A percentile compares a stretch with the other conserved stretches of the same genome.
Conservation (phyloP, 371 early-diverging fungal species). For the Parasitella parasitica region DNA sequence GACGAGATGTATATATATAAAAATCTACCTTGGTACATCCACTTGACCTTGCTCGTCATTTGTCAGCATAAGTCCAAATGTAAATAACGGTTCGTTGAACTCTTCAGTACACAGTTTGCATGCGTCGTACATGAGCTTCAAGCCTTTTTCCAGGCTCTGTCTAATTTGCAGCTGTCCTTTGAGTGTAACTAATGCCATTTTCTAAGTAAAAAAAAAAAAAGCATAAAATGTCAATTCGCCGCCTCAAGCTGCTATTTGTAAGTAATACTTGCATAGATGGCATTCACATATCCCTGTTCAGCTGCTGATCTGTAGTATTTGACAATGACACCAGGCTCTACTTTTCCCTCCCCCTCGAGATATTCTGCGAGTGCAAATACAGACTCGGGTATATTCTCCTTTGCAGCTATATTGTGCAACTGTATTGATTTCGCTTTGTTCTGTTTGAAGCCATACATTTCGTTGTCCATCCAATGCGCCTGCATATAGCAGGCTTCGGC, state of each 20-base stretch:
- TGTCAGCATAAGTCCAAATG: constrained; percentile 10
- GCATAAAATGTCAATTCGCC: not conserved
- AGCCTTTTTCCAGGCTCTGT: constrained; percentile 11
- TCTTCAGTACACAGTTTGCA: constrained; percentile 9
- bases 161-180: constrained; percentile 10
- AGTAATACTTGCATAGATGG: constrained; percentile 62
- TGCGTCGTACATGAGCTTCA: constrained; percentile 12
- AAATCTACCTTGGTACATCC: constrained; percentile 13
- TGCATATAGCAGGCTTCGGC: constrained; percentile 71
- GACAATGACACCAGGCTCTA: constrained; percentile 52
- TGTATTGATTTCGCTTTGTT: constrained; percentile 48
- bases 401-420: constrained; percentile 36
- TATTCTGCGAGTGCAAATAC: constrained; percentile 24
- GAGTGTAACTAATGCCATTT: constrained; percentile 13
- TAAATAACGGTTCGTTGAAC: constrained; percentile 12
- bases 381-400: constrained; percentile 23
- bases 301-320: constrained; percentile 73
- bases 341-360: constrained; percentile 54
- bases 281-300: constrained; percentile 63
- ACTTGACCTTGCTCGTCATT: constrained; percentile 13
- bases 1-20: not conserved
- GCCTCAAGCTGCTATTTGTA: too few species aligned
- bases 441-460: constrained; percentile 53
- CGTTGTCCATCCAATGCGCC: constrained; percentile 70
- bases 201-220: constrained; percentile 2